phyloP scores from a whole-genome alignment of 345 rosid species.

The Citrus mangshanensis region DNA sequence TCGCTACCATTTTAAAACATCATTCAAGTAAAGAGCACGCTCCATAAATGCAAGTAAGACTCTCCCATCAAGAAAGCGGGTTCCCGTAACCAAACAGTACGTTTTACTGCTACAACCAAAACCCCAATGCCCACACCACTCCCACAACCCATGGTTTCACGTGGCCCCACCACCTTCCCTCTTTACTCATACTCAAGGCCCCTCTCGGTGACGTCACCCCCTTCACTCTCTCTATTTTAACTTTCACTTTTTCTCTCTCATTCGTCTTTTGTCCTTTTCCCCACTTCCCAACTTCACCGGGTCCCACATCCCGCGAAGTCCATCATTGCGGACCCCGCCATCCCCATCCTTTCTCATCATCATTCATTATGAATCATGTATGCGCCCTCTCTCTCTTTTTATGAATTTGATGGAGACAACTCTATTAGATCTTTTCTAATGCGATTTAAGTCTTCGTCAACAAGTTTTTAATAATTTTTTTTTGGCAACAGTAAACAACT shows the following conservation, averaged over 20 bases:
- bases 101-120: neutral
- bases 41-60: conserved; percentile 4
- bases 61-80: neutral
- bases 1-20: neutral
- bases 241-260: neutral
- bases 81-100: neutral
- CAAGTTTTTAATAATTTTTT: neutral
- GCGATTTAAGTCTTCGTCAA: neutral
- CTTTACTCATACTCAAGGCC: neutral
- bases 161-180: neutral
- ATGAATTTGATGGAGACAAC: neutral
- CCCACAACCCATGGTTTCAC: conserved; percentile 23
- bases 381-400: neutral
- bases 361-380: neutral
- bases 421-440: neutral
- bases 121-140: neutral
- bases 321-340: conserved; percentile 9
- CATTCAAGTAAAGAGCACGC: conserved; percentile 8
- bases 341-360: conserved; percentile 3
- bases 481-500: neutral
- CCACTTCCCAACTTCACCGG: conserved; percentile 8
- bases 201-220: conserved; percentile 8
- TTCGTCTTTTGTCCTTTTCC: conserved; percentile 16
- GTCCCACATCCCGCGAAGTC: conserved; percentile 6
- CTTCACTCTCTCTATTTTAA: neutral